Evolutionary conservation across 768 basidiomycete species (phyloP), one percentile per base, ranked within the genome.

Genomic region (Tulasnella sp.): DNA sequence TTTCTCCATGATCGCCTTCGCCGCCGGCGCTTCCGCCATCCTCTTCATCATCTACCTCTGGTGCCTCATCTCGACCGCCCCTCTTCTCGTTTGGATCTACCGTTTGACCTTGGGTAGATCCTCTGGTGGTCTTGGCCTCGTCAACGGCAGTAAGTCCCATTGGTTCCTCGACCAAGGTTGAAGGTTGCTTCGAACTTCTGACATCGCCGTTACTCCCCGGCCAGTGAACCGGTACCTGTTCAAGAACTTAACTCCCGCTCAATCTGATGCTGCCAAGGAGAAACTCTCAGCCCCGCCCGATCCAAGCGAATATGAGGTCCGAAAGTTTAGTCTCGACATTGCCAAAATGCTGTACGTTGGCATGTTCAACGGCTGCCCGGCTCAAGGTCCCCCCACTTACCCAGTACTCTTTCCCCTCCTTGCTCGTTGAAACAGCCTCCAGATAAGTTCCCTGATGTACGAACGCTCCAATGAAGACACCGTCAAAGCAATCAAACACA

Each of bases 341-440:
- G 80, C 80, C 7, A 80, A 80, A 48, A 31, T 81, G 31, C 46
- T 81, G 80, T 81, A 77, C n/a, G 72, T 52, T n/a, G n/a, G n/a
- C n/a, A n/a, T n/a, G n/a, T n/a, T n/a, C n/a, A n/a, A n/a, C n/a
- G n/a, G n/a, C n/a, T n/a, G n/a, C n/a, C n/a, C n/a, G n/a, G n/a
- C n/a, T n/a, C n/a, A n/a, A n/a, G n/a, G n/a, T n/a, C n/a, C n/a
- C 74, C 74, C 27, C 21, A 52, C 9, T 52, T 7, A 74, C 39
- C 36, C 14, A 5, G 1, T 46, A 46, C 56, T 44, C 8, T 48
- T 24, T 40, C 4, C 36, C n/a, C n/a, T n/a, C n/a, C n/a, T n/a
- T n/a, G n/a, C n/a, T n/a, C n/a, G n/a, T n/a, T n/a, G n/a, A n/a
- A 3, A 31, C 48, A 81, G 80, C 19, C 80, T 81, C 36, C 80